Evolutionary conservation across 306 rosid genomes (phyloP).

Genomic region (Prunus armeniaca): DNA sequence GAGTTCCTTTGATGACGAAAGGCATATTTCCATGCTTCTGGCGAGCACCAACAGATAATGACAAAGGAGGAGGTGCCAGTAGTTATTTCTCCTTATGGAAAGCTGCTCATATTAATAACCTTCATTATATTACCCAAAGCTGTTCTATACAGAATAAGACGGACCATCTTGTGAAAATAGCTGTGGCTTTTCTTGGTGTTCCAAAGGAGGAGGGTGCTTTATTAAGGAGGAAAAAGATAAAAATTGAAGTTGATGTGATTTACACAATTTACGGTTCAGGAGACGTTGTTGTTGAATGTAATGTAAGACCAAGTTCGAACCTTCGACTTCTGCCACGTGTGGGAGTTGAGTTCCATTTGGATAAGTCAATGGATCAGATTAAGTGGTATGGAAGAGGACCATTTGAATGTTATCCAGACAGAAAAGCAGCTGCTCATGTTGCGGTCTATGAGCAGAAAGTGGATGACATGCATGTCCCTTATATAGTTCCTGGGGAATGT

Average conservation of each 20-base stretch:
- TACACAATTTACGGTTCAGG: constrained; percentile 75
- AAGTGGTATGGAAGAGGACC: constrained; percentile 96
- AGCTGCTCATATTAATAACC: constrained; percentile 60
- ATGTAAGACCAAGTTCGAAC: constrained; percentile 54
- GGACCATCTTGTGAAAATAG: constrained; percentile 39
- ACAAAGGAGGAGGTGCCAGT: constrained; percentile 66
- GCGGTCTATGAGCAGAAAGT: constrained; percentile 62
- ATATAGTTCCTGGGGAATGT: constrained; percentile 82
- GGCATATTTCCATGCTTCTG: constrained; percentile 86
- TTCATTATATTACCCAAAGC: constrained; percentile 56
- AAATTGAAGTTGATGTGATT: constrained; percentile 45
- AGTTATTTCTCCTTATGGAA: constrained; percentile 82
- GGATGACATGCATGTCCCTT: constrained; percentile 84
- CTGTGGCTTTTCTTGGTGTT: constrained; percentile 52
- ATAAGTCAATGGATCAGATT: constrained; percentile 58
- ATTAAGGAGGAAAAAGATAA: constrained; percentile 26
- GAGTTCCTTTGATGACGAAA: constrained; percentile 57
- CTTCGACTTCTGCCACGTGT: constrained; percentile 97
- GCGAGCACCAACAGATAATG: constrained; percentile 93
- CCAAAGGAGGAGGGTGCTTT: constrained; percentile 28
- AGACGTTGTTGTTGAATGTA: constrained; percentile 65
- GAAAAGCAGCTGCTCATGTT: constrained; percentile 84
- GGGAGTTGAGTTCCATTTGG: constrained; percentile 72
- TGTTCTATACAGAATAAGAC: constrained; percentile 45
- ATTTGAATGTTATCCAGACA: constrained; percentile 87